phyloP scores from a whole-genome alignment of 257 asterid genomes.

The Solanum paucissectum region DNA sequence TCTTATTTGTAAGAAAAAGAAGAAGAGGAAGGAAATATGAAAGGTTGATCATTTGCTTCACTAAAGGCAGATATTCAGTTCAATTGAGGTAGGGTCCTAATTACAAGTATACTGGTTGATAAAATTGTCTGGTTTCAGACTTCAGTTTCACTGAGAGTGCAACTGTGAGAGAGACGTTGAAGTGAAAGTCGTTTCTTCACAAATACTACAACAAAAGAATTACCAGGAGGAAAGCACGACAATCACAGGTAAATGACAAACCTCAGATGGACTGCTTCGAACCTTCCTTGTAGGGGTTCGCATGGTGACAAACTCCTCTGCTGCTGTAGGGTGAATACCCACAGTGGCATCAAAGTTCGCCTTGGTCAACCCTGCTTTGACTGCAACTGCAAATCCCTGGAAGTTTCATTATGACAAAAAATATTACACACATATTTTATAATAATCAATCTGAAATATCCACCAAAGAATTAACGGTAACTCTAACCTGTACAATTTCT shows the following conservation, averaged over 20 bases:
- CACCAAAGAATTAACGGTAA: not conserved
- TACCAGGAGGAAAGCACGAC: not conserved
- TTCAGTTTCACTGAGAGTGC: not conserved
- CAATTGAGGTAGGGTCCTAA: not conserved
- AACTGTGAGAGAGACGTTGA: not conserved
- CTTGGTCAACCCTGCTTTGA: constrained; percentile 91
- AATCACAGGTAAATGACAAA: constrained; percentile 7
- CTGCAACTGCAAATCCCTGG: constrained; percentile 92
- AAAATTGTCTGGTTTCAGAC: not conserved
- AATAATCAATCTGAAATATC: not conserved
- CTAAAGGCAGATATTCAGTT: not conserved
- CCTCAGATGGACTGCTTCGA: constrained; percentile 61
- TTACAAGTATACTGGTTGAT: not conserved
- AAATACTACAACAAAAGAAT: not conserved
- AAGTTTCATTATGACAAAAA: constrained; percentile 5
- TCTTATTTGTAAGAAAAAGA: not conserved
- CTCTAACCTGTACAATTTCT: constrained; percentile 73
- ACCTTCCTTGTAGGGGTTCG: constrained; percentile 75
- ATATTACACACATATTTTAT: not conserved
- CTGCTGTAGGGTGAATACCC: constrained; percentile 92
- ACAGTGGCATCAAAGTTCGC: constrained; percentile 88
- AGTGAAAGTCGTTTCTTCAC: not conserved
- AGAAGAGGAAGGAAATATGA: not conserved
- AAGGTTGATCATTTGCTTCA: not conserved
- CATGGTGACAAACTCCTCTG: constrained; percentile 98